Percentiles rank a stretch among this genome's conserved stretches.
These are phyloP conservation scores for Entrophospora sp. DNA, from an alignment of 192 early-diverging fungal genomes.

Conservation along the genomic window DNA sequence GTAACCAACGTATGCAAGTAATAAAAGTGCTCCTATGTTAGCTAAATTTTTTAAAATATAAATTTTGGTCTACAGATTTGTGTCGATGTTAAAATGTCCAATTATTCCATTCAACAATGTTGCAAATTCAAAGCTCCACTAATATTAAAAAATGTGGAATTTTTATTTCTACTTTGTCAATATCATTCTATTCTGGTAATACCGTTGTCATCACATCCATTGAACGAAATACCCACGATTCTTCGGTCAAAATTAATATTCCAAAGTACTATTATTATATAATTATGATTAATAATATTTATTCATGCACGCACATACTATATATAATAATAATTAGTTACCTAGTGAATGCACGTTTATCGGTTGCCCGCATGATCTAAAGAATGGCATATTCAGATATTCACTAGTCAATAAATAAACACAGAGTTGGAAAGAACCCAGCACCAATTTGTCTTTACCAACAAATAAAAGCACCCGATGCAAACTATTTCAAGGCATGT, in stretches of 20 bases:
- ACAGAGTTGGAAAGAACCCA: conserved; percentile 34
- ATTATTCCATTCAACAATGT: conserved; percentile 46
- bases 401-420: conserved; percentile 36
- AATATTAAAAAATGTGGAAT: neutral
- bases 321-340: conserved; percentile 6
- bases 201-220: conserved; percentile 40
- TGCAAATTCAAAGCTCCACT: conserved; percentile 38
- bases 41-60: conserved; percentile 55
- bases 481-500: conserved; percentile 31
- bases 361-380: conserved; percentile 39
- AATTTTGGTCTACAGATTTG: conserved; percentile 53
- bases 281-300: neutral
- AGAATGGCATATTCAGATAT: conserved; percentile 26
- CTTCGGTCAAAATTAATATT: conserved; percentile 53
- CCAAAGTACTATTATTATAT: conserved; percentile 43
- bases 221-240: conserved; percentile 51
- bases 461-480: conserved; percentile 32
- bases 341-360: conserved; percentile 44
- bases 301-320: neutral
- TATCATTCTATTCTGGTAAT: conserved; percentile 38
- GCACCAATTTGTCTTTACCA: conserved; percentile 36
- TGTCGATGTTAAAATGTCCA: conserved; percentile 54
- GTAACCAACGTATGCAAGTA: conserved; percentile 52
- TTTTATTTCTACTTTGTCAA: conserved; percentile 39
- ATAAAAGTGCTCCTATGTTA: conserved; percentile 32